phyloP scores from a whole-genome alignment of 192 early-diverging fungal species.

The Jimgerdemannia lactiflua region DNA sequence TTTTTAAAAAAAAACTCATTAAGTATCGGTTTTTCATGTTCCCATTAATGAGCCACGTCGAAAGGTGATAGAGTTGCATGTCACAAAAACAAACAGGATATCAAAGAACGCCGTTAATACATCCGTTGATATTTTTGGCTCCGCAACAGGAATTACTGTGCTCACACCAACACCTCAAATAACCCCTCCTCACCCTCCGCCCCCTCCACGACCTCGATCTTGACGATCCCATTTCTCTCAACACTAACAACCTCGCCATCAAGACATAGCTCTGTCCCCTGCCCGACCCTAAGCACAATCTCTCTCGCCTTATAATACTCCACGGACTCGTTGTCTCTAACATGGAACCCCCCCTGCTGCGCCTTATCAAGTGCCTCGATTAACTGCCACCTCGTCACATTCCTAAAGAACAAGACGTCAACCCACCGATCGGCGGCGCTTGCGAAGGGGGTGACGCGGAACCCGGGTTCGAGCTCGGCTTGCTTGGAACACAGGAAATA shows the following conservation, averaged over 20 bases:
- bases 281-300: conserved; percentile 31
- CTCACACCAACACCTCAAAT: no score
- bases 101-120: no score
- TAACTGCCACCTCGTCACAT: conserved; percentile 28
- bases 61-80: no score
- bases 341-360: conserved; percentile 29
- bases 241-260: conserved; percentile 40
- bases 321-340: conserved; percentile 27
- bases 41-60: no score
- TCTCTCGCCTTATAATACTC: conserved; percentile 40
- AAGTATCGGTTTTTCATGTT: no score
- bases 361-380: conserved; percentile 28
- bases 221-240: conserved; percentile 5
- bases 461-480: conserved; percentile 43
- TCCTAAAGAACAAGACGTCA: conserved; percentile 37
- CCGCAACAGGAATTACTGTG: no score
- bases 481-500: conserved; percentile 46
- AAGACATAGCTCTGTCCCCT: conserved; percentile 37
- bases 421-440: conserved; percentile 34
- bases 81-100: no score
- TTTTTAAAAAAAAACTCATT: no score
- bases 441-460: conserved; percentile 43
- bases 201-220: conserved; percentile 7
- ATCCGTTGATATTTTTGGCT: no score
- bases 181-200: no score